Percentiles rank a stretch among this genome's conserved stretches.
These are phyloP conservation scores for Saturnispora dispora DNA, from an alignment of 805 yeast genomes.

Conservation along the genomic window DNA sequence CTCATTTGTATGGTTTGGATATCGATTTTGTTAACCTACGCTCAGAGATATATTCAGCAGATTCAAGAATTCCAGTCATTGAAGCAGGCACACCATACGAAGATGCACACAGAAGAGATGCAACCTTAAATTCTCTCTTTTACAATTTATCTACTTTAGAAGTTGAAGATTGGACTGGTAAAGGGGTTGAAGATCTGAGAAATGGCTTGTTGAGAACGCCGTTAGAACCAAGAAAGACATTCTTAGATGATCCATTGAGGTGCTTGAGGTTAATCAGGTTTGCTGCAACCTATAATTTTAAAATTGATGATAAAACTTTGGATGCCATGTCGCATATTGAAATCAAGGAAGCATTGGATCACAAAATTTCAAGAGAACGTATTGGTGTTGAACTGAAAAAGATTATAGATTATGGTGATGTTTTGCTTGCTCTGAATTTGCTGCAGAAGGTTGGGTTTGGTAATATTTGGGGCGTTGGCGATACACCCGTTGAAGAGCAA, in stretches of 20 bases:
- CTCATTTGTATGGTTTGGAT: conserved; percentile 73
- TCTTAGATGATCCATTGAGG: conserved; percentile 88
- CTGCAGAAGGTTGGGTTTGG: conserved; percentile 48
- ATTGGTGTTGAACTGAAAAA: conserved; percentile 81
- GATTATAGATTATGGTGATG: conserved; percentile 55
- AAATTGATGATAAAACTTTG: conserved; percentile 48
- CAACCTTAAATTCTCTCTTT: conserved; percentile 87
- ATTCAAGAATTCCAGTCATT: conserved; percentile 77
- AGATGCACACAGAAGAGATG: conserved; percentile 91
- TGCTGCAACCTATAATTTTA: conserved; percentile 68
- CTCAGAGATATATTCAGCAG: conserved; percentile 74
- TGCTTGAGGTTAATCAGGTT: conserved; percentile 80
- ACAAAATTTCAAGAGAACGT: conserved; percentile 83
- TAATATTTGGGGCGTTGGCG: conserved; percentile 45
- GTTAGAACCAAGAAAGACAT: conserved; percentile 73
- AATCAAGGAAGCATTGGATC: conserved; percentile 49
- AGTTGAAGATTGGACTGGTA: conserved; percentile 79
- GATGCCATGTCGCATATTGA: conserved; percentile 54
- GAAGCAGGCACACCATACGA: conserved; percentile 83
- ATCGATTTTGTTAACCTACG: conserved; percentile 91
- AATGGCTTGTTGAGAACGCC: conserved; percentile 80
- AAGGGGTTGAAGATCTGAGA: conserved; percentile 65
- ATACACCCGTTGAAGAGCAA: conserved; percentile 15
- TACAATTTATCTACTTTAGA: conserved; percentile 61
- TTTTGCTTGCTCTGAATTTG: conserved; percentile 52